Evolutionary conservation across 163 green algal genomes (phyloP).

Genomic region (Chlorella variabilis): DNA sequence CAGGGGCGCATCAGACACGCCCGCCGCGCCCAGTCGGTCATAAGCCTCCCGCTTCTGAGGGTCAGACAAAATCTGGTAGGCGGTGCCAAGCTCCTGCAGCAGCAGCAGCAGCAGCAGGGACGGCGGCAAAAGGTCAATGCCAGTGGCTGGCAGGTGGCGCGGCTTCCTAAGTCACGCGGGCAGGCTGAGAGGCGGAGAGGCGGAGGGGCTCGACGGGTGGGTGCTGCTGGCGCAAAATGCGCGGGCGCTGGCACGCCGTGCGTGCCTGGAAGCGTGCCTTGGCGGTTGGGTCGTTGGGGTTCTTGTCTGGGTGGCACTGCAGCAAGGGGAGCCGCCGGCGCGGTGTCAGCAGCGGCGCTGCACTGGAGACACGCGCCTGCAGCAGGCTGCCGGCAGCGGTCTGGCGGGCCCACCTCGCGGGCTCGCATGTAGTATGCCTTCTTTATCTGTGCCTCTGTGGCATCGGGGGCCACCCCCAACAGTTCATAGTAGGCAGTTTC

Average conservation of each 20-base stretch:
- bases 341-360: too few relatives aligned
- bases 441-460: constrained; percentile 67
- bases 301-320: constrained; percentile 79
- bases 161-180: too few relatives aligned
- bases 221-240: too few relatives aligned
- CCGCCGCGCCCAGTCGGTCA: constrained; percentile 53
- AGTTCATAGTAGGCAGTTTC: constrained; percentile 70
- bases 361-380: neutral
- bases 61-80: constrained; percentile 75
- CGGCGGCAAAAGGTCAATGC: neutral
- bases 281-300: constrained; percentile 61
- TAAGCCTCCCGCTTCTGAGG: constrained; percentile 57
- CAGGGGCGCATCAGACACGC: constrained; percentile 51
- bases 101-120: neutral
- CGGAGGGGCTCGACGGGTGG: too few relatives aligned
- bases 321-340: neutral
- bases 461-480: constrained; percentile 59
- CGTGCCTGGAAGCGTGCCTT: constrained; percentile 54
- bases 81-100: constrained; percentile 62
- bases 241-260: too few relatives aligned
- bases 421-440: constrained; percentile 74
- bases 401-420: constrained; percentile 40
- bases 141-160: too few relatives aligned
- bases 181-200: too few relatives aligned
- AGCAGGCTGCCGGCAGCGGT: neutral